Evolutionary conservation across 2,329 filamentous ascomycete genomes (phyloP), one percentile per base, ranked within the genome.

Genomic region (Pseudogymnoascus pannorum): DNA sequence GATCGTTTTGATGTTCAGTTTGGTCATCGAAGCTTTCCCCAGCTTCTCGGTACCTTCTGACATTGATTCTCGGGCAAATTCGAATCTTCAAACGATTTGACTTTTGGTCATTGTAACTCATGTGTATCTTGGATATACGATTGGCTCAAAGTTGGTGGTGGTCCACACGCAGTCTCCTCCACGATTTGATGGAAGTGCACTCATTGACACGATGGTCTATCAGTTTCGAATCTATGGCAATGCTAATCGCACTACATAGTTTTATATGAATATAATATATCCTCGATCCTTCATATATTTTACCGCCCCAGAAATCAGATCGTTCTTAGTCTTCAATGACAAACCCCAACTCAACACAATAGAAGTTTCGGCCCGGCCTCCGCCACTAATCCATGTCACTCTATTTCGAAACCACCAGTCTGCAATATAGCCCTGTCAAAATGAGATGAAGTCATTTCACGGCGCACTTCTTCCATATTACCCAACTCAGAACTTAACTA

Each of bases 361-460:
- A 31, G 48, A 31, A 14, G 26, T 31, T 54, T 54, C 48, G 48
- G 48, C n/a, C 48, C 48, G 48, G 26, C 48, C n/a, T 54, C 48
- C 48, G 48, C 26, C 48, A 18, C 48, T 54, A 54, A 54, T 6
- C 26, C 48, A 54, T 54, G 26, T 22, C 11, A 54, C 48, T 54
- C 48, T 54, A 54, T 54, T 54, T 54, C 48, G 48, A 54, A 54
- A 54, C 48, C 4, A 9, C 48, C 48, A 54, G 48, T 54, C 24
- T 18, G 24, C 48, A 8, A 11, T 18, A 9, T 48, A 54, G 26
- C 48, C 48, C 48, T 31, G 48, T 54, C 48, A 54, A 54, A 12
- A 54, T 31, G 48, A 54, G 26, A 54, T 54, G 48, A 54, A 54
- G 48, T 54, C 48, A 54, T 54, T 31, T 54, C 48, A 18, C 26